Evolutionary conservation across 2,329 filamentous ascomycete species (phyloP), one percentile per base, ranked within the genome.

Genomic region (Lojkania enalia): DNA sequence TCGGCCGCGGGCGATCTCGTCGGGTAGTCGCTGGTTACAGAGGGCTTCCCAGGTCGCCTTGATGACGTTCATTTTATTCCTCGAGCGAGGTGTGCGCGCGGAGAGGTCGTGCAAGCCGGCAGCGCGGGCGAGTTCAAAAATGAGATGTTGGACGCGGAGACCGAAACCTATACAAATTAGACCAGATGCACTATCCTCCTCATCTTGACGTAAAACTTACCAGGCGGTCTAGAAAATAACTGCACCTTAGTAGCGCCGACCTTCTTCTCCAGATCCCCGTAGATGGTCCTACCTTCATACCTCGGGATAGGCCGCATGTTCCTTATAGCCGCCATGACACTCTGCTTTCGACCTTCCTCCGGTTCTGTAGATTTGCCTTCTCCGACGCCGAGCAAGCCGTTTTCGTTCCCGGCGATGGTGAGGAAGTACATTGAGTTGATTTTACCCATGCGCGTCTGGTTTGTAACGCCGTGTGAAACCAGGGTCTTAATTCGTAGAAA

Each of bases 51-150:
- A 88, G 30, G 90, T 82, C 12, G 94, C 94, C 76, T 96, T 96
- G 74, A 96, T 87, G 14, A 91, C 89, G 77, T 99, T 99, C 90
- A 97, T 96, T 58, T 90, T 90, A 78, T 96, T 97, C 63, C 91
- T 83, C 51, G 89, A 89, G 35, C 92, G 86, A 27, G 86, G 85
- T 51, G 95, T 91, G 56, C 82, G 81, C 37, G 89, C 91, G 13
- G 90, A 82, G 23, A 99, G 81, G 69, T 99, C 94, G 53, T 86
- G 79, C 63, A 99, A 90, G 54, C 94, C 94, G 30, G 84, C 87
- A 37, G 85, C 85, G 53, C 90, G 87, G 66, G 88, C 91, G 77
- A 99, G 90, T 71, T 99, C 92, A 72, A 91, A 97, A 70, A 99
- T 92, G 54, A 90, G 83, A 66, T 88, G 84, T 60, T 95, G 90